These are phyloP conservation scores for Echinosophora koreensis DNA, from an alignment of 306 rosid genomes.

Conservation along the genomic window DNA sequence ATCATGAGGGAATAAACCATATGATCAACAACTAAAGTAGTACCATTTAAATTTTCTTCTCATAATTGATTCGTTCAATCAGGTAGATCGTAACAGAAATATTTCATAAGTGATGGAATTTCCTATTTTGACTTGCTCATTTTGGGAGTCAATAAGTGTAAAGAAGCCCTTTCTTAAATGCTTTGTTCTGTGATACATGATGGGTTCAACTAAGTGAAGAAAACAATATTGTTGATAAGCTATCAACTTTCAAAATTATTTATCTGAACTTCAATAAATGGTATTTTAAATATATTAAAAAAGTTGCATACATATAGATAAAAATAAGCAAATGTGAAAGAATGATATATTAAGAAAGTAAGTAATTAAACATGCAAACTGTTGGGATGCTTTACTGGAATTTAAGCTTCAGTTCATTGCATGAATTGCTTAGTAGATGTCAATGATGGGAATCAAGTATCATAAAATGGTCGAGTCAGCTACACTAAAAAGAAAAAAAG, in stretches of 20 bases:
- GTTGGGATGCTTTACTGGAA: constrained; percentile 10
- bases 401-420: constrained; percentile 32
- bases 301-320: not conserved
- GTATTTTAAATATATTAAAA: not conserved
- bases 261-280: not conserved
- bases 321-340: not conserved
- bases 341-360: constrained; percentile 23
- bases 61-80: constrained; percentile 33
- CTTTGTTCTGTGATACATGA: constrained; percentile 1
- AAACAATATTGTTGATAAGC: not conserved
- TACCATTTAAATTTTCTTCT: constrained; percentile 17
- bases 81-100: not conserved
- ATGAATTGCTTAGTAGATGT: constrained; percentile 21
- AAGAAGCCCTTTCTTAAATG: not conserved
- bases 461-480: constrained; percentile 15
- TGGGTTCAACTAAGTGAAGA: not conserved
- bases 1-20: constrained; percentile 5
- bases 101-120: constrained; percentile 18
- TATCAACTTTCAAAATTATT: not conserved
- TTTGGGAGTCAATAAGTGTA: not conserved
- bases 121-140: not conserved
- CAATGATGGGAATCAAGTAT: constrained; percentile 22
- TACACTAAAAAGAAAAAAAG: not conserved
- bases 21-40: not conserved
- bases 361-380: constrained; percentile 24